Base-by-base conservation (phyloP, 441 rosid genomes). In the Isatis lusitanica region DNA sequence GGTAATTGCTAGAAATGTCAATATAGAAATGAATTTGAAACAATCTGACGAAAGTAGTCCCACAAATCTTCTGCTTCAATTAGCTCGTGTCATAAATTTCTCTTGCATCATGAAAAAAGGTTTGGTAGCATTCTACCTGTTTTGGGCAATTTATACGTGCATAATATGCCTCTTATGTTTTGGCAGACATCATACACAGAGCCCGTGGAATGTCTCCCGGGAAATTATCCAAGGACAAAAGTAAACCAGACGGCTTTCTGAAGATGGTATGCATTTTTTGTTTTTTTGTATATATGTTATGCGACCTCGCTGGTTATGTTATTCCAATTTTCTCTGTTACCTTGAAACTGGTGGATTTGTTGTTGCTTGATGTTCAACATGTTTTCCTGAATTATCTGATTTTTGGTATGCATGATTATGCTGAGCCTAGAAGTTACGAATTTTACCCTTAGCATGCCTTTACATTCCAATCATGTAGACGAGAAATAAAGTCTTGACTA, bases 231-330 rank as follows among this genome's bases (percentile, higher is more conserved):
- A 80, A 78, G 75, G 81, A 76, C 61, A 84, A 79, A 80, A 78
- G 62, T 71, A 82, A 81, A 81, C 90, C 97, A 52, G 89, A 85
- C 74, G 82, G 97, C 83, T 89, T 91, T 84, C 93, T 95, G 48
- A 87, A 81, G 83, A 86, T 94, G 99, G 99, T 94, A 85, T 73
- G 77, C 65, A 58, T 24, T 4, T 43, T 17, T 38, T 16, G 16
- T 11, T 44, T 46, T 9, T 55, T 12, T 28, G 11, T 28, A 12
- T 53, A 56, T 44, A 36, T 31, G 58, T 35, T 56, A 47, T 50
- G 28, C 46, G 42, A 51, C 30, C 13, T 66, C 9, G 2, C 59
- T 26, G 30, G 11, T 53, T 68, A 18, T 75, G 24, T 21, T 21
- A 21, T 21, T 1, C 24, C 24, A 21, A 21, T 21, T 21, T 21